Evolutionary conservation across 2,329 filamentous ascomycete species (phyloP).

Genomic region (Thelonectria discophora): DNA sequence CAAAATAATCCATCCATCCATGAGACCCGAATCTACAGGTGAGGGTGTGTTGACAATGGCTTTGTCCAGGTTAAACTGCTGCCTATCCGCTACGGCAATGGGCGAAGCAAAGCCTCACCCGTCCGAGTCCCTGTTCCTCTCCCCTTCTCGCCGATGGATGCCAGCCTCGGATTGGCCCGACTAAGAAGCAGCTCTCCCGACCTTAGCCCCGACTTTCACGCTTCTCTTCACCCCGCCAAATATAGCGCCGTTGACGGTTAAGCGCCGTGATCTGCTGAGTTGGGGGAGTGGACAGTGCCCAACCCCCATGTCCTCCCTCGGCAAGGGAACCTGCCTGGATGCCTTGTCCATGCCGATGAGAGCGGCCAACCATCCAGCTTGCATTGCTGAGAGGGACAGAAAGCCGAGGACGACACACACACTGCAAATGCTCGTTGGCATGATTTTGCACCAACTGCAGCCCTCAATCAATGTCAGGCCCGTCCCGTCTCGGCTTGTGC

Average conservation of each 20-base stretch:
- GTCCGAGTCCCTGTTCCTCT: background rate
- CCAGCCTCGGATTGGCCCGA: constrained; percentile 12
- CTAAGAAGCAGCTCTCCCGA: background rate
- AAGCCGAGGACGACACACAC: too few relatives aligned
- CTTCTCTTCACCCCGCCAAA: constrained; percentile 35
- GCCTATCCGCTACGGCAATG: background rate
- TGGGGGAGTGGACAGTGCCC: constrained; percentile 2
- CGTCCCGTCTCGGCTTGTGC: background rate
- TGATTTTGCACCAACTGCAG: constrained; percentile 9
- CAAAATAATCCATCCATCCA: constrained; percentile 24
- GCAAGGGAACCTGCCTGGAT: background rate
- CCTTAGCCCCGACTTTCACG: constrained; percentile 18
- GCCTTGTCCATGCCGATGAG: background rate
- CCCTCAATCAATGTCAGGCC: background rate
- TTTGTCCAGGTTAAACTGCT: background rate
- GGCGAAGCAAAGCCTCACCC: constrained; percentile 6
- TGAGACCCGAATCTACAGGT: background rate
- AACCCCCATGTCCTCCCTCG: background rate
- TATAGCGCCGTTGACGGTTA: constrained; percentile 40
- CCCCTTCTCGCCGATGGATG: background rate
- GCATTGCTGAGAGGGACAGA: background rate
- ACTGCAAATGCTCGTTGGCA: background rate
- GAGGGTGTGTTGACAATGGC: constrained; percentile 3
- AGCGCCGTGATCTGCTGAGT: constrained; percentile 27
- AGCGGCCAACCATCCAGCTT: too few relatives aligned